These are phyloP conservation scores for Lactuca sativa DNA, from an alignment of 129 eudicot species.

Conservation along the genomic window DNA sequence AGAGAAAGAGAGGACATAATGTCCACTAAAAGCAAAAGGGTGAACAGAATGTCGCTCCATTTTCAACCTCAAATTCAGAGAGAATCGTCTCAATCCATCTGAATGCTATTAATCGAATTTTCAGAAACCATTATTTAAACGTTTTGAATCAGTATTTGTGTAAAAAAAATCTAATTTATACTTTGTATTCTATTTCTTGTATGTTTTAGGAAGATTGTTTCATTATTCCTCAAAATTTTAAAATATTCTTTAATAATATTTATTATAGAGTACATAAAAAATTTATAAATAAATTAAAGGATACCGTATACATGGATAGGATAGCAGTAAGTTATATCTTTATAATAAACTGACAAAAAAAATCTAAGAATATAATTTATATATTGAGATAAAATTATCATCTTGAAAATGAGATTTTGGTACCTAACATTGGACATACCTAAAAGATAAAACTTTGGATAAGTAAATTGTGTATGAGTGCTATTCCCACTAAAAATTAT, in stretches of 20 bases:
- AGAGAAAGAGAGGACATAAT: background rate
- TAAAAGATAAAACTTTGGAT: background rate
- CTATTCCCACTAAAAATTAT: conserved; percentile 23
- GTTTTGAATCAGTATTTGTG: background rate
- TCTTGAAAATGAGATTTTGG: background rate
- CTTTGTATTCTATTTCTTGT: too few relatives aligned
- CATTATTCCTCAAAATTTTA: background rate
- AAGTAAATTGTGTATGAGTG: background rate
- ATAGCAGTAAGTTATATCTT: too few relatives aligned
- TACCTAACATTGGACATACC: background rate
- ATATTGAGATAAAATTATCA: background rate
- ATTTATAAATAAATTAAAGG: too few relatives aligned
- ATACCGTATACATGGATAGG: too few relatives aligned
- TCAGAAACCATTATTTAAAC: background rate
- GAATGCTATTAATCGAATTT: background rate
- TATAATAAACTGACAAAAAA: background rate
- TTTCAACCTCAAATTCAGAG: conserved; percentile 19
- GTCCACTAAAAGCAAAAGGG: conserved; percentile 18
- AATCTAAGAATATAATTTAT: too few relatives aligned
- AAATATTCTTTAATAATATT: too few relatives aligned
- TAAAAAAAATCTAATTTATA: too few relatives aligned
- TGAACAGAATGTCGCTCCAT: background rate
- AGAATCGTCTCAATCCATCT: background rate
- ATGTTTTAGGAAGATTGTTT: too few relatives aligned
- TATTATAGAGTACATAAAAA: too few relatives aligned